Conservation (phyloP, 2,329 filamentous ascomycete species). For the Arthrobotrys entomopaga region DNA sequence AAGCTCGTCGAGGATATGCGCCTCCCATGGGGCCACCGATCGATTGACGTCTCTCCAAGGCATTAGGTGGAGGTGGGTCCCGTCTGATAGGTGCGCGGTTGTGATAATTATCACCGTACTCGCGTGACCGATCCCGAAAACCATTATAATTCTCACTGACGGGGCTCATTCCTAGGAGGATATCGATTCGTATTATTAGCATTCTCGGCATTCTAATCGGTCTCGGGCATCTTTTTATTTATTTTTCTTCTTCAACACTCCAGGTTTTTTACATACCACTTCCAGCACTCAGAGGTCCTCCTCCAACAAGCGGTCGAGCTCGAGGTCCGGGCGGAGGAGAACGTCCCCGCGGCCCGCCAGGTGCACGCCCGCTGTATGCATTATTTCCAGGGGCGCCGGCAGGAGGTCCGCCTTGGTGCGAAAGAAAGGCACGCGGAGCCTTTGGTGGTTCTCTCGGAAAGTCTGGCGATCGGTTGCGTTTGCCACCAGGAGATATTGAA, state of each 20-base stretch:
- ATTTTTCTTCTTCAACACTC: too few species aligned
- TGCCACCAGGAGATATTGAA: conserved; percentile 43
- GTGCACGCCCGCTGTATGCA: conserved; percentile 30
- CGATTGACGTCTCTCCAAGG: conserved; percentile 39
- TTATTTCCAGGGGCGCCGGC: conserved; percentile 25
- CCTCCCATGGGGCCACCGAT: conserved; percentile 44
- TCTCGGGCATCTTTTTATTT: neutral
- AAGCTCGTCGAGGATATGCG: conserved; percentile 36
- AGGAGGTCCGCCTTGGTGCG: conserved; percentile 43
- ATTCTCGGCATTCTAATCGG: neutral
- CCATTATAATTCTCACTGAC: conserved; percentile 38
- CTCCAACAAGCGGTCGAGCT: conserved; percentile 30
- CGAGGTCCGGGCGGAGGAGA: conserved; percentile 49
- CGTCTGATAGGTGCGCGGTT: conserved; percentile 28
- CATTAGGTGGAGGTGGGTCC: conserved; percentile 18
- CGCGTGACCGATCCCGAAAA: conserved; percentile 43
- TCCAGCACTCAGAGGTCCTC: conserved; percentile 41
- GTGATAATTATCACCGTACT: conserved; percentile 41
- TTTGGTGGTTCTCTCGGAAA: conserved; percentile 49
- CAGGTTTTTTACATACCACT: conserved; percentile 26
- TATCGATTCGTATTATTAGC: neutral
- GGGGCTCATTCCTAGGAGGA: conserved; percentile 43
- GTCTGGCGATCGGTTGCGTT: conserved; percentile 40
- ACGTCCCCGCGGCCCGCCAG: conserved; percentile 36
- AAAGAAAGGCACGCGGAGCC: conserved; percentile 47